These are phyloP conservation scores for Hirschfeldia incana DNA, from an alignment of 345 rosid genomes.

Conservation along the genomic window DNA sequence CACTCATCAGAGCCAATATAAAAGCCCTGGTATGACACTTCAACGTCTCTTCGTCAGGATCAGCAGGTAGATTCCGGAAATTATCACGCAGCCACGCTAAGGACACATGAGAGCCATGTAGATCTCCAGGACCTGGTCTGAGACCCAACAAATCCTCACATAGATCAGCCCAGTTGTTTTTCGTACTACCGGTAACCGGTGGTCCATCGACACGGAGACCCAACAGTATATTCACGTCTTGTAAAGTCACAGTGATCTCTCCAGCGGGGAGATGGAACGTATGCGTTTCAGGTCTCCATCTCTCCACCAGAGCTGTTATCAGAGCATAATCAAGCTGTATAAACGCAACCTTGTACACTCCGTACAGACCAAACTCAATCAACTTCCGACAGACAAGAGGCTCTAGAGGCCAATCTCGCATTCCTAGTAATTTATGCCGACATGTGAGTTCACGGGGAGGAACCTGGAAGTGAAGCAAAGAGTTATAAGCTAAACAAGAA, in stretches of 20 bases:
- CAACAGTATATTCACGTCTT: constrained; percentile 63
- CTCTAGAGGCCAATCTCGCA: constrained; percentile 45
- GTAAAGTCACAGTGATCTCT: constrained; percentile 64
- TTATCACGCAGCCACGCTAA: constrained; percentile 42
- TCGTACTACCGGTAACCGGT: constrained; percentile 55
- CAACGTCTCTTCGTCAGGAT: constrained; percentile 39
- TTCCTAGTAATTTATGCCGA: constrained; percentile 40
- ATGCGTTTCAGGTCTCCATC: constrained; percentile 81
- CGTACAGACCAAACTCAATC: constrained; percentile 38
- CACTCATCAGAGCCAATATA: constrained; percentile 44
- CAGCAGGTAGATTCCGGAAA: constrained; percentile 36
- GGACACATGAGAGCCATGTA: constrained; percentile 44
- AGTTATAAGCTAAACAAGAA: constrained; percentile 35
- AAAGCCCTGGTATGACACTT: constrained; percentile 41
- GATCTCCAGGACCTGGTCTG: constrained; percentile 43
- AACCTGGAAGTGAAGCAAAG: constrained; percentile 34
- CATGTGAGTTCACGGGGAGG: constrained; percentile 45
- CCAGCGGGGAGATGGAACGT: constrained; percentile 75
- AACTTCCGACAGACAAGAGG: constrained; percentile 42
- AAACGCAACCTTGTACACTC: constrained; percentile 74
- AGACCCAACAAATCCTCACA: constrained; percentile 40
- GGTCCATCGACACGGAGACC: constrained; percentile 82
- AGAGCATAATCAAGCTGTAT: constrained; percentile 64
- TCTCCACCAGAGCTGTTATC: constrained; percentile 75
- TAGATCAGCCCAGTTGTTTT: constrained; percentile 43